Evolutionary conservation across 106 monocot species (phyloP).

Genomic region (Posidonia australis): DNA sequence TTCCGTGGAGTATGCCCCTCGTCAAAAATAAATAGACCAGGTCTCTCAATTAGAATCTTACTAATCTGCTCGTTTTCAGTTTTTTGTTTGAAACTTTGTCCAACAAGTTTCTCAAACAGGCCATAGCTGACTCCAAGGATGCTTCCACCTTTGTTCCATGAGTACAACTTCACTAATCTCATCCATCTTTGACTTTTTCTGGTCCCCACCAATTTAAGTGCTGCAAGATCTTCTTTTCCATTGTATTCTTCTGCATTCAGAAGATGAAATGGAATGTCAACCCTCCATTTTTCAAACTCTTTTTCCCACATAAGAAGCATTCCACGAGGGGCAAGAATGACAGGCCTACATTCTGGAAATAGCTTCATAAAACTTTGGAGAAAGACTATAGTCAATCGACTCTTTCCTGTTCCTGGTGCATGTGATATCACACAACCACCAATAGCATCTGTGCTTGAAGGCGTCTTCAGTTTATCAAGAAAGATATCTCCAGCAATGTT

Average conservation of each 20-base stretch:
- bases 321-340: constrained; percentile 48
- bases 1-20: constrained; percentile 85
- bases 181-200: not conserved
- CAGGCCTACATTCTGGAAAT: constrained; percentile 50
- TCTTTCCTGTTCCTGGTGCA: constrained; percentile 90
- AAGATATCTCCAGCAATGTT: constrained; percentile 28
- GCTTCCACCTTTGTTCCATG: constrained; percentile 35
- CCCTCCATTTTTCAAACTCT: constrained; percentile 51
- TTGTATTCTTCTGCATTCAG: constrained; percentile 30
- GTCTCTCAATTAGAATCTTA: constrained; percentile 32
- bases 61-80: constrained; percentile 3
- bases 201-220: constrained; percentile 9
- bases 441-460: not conserved
- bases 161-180: constrained; percentile 33
- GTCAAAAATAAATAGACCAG: constrained; percentile 57
- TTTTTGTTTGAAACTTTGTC: not conserved
- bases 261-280: constrained; percentile 44
- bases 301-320: constrained; percentile 60
- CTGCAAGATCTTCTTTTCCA: constrained; percentile 28
- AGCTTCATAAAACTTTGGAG: constrained; percentile 48
- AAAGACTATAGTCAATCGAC: constrained; percentile 46
- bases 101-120: constrained; percentile 36
- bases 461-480: constrained; percentile 20
- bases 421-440: constrained; percentile 71
- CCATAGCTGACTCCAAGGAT: constrained; percentile 61